Conservation (phyloP, 139 green algal species). For the Chlamydomonas incerta region DNA sequence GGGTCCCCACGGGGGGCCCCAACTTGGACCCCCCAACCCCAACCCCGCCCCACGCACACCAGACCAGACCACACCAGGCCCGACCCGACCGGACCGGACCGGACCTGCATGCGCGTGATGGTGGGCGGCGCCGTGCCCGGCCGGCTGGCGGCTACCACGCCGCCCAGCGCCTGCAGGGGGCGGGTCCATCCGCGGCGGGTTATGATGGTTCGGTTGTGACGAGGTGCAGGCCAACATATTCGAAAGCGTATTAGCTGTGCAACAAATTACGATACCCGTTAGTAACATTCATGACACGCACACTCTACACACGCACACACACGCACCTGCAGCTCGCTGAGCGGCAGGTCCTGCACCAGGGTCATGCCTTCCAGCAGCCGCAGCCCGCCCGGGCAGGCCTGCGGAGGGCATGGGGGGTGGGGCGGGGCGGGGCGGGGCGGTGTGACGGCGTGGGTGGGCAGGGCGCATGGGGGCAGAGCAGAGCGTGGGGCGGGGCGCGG, state of each 20-base stretch:
- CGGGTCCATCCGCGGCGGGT: too few relatives aligned
- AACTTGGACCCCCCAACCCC: too few relatives aligned
- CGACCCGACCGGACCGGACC: too few relatives aligned
- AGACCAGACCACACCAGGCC: too few relatives aligned
- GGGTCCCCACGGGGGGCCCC: background rate
- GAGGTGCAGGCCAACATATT: too few relatives aligned
- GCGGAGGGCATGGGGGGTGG: background rate
- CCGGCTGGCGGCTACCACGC: background rate
- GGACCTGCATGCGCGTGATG: slow-evolving; percentile 30
- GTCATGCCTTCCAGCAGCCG: slow-evolving; percentile 69
- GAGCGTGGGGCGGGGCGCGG: too few relatives aligned
- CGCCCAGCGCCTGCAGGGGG: background rate
- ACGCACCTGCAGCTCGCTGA: slow-evolving; percentile 57
- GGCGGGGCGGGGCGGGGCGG: background rate
- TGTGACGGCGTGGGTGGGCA: too few relatives aligned
- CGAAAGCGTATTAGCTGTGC: too few relatives aligned
- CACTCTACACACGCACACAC: background rate
- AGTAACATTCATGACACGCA: background rate
- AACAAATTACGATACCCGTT: too few relatives aligned
- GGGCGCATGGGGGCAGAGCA: too few relatives aligned
- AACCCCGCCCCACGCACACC: too few relatives aligned
- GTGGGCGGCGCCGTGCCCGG: background rate
- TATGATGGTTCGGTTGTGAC: too few relatives aligned
- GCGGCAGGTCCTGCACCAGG: slow-evolving; percentile 61
- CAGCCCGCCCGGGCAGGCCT: slow-evolving; percentile 66